Evolutionary conservation across 2,329 filamentous ascomycete species (phyloP), one percentile per base, ranked within the genome.

Genomic region (Ophiostoma populinum): DNA sequence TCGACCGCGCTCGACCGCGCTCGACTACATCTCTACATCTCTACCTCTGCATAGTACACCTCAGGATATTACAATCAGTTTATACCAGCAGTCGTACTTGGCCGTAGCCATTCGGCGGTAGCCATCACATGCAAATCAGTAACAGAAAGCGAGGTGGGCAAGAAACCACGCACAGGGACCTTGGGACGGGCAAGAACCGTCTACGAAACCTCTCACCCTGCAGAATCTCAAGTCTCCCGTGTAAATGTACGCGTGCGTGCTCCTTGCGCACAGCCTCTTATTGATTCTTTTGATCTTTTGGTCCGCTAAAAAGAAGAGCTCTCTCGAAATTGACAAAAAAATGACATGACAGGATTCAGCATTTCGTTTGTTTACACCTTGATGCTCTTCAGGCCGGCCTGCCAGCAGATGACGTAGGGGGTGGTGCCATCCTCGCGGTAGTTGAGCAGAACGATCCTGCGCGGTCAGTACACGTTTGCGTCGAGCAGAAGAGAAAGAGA

Each of bases 361-460:
- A 32, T 32, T 32, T 20, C 13, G 5, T 9, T 24, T 26, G 16
- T 47, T 67, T 87, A 98, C 49, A 95, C 85, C 81, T 98, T 95
- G 68, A 74, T 75, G 65, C 79, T 77, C 49, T 63, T 66, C 45
- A 95, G 62, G 54, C 87, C 90, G 64, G 94, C 80, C 75, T 95
- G 94, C 87, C 86, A 95, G 65, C 92, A 63, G 47, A 74, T 80
- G 51, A 92, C 67, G 56, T 70, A 98, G 41, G 90, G 90, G 37
- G 87, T 95, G 48, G 78, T 59, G 58, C 90, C 90, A 51, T 95
- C 90, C 58, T 93, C 86, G 51, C 90, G 87, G 74, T 93, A 98
- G 72, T 94, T 92, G 55, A 94, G 79, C 47, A 94, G 80, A 46
- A 86, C 67, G 50, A 93, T 67, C 75, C 80, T 86, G 44, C 18